A percentile compares a stretch with the other conserved stretches of the same genome.
phyloP scores from a whole-genome alignment of 306 rosid genomes.

The Oxytropis ochrocephala region DNA sequence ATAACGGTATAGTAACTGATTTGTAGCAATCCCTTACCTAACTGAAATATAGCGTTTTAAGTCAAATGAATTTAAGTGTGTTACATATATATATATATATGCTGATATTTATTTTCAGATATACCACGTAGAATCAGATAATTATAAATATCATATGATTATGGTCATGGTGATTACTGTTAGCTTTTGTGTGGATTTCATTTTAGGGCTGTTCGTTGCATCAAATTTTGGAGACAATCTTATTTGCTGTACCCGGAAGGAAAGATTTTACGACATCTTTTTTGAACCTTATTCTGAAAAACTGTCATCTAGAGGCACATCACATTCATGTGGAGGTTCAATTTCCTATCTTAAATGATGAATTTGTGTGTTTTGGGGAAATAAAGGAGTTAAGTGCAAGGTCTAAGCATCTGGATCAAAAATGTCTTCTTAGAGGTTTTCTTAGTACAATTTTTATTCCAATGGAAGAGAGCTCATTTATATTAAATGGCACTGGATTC shows the following conservation, averaged over 20 bases:
- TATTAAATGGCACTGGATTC: constrained; percentile 42
- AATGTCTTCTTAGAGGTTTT: constrained; percentile 49
- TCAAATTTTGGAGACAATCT: constrained; percentile 54
- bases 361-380: constrained; percentile 35
- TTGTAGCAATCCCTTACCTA: neutral
- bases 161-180: constrained; percentile 12
- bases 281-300: constrained; percentile 52
- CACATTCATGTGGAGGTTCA: constrained; percentile 36
- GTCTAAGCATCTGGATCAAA: constrained; percentile 36
- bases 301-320: constrained; percentile 51
- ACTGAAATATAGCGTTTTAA: neutral
- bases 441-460: constrained; percentile 48
- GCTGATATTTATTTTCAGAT: neutral
- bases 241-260: constrained; percentile 33
- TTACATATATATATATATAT: too few relatives aligned
- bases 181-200: constrained; percentile 32
- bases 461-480: constrained; percentile 32
- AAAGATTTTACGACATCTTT: constrained; percentile 39
- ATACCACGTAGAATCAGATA: neutral
- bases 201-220: constrained; percentile 82
- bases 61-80: neutral
- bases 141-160: constrained; percentile 16
- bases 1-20: neutral
- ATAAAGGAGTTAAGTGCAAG: constrained; percentile 51
- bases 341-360: constrained; percentile 46